These are phyloP conservation scores for Chaetomiaceae sp. DNA, from an alignment of 2,329 filamentous ascomycete species.

Conservation along the genomic window DNA sequence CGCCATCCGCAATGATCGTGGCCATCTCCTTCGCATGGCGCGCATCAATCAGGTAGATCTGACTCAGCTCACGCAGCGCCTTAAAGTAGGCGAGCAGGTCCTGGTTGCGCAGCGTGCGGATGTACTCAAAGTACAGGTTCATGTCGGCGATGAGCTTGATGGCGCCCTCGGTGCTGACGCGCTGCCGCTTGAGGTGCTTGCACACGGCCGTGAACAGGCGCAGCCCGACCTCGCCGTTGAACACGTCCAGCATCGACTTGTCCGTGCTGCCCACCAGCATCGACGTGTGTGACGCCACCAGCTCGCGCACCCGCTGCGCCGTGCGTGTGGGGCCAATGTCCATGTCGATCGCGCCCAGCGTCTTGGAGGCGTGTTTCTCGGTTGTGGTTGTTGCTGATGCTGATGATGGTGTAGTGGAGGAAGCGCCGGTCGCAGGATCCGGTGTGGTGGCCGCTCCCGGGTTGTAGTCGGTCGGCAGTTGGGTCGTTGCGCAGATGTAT, in stretches of 20 bases:
- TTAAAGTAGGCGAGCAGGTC: constrained; percentile 86
- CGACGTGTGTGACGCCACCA: constrained; percentile 80
- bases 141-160: constrained; percentile 94
- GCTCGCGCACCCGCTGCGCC: constrained; percentile 71
- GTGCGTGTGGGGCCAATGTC: constrained; percentile 73
- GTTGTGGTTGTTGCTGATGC: not conserved
- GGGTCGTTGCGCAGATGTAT: constrained; percentile 84
- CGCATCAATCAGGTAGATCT: constrained; percentile 89
- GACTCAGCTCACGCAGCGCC: constrained; percentile 82
- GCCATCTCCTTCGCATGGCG: constrained; percentile 90
- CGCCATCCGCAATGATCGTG: constrained; percentile 84
- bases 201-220: constrained; percentile 86
- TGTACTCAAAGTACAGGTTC: constrained; percentile 85
- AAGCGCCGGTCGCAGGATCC: constrained; percentile 7
- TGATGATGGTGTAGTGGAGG: not conserved
- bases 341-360: constrained; percentile 17
- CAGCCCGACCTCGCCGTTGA: constrained; percentile 94
- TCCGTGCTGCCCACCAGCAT: constrained; percentile 95
- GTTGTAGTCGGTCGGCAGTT: constrained; percentile 85
- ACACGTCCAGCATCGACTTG: constrained; percentile 96
- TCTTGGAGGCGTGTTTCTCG: constrained; percentile 8
- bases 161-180: constrained; percentile 81
- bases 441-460: constrained; percentile 38
- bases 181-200: constrained; percentile 96
- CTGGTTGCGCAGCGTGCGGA: constrained; percentile 72